Evolutionary conservation across 192 early-diverging fungal genomes (phyloP).

Genomic region (Coemansia aciculifera): DNA sequence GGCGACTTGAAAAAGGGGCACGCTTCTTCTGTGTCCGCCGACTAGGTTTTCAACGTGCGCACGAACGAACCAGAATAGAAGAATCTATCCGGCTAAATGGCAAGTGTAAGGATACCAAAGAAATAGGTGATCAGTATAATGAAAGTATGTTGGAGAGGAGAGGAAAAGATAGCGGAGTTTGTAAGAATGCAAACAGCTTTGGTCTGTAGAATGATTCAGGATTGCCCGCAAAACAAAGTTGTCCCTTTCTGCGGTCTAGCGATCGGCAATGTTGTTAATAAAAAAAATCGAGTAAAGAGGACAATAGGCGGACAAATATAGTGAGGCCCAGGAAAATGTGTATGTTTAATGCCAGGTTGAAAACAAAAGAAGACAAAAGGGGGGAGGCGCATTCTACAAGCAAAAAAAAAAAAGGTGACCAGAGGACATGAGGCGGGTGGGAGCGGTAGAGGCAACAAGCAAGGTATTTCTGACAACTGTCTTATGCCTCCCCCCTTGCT

Average conservation of each 20-base stretch:
- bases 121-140: not conserved
- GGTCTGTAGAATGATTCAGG: not conserved
- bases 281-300: not conserved
- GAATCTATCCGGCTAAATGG: not conserved
- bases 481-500: not conserved
- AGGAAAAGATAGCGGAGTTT: slow-evolving; percentile 5
- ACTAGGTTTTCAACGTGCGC: not conserved
- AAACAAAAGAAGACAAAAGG: not conserved
- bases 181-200: slow-evolving; percentile 4
- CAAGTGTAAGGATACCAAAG: not conserved
- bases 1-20: not conserved
- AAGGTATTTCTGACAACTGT: not conserved
- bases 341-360: not conserved
- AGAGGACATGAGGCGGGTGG: not conserved
- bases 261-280: slow-evolving; percentile 5
- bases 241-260: not conserved
- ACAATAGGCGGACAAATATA: slow-evolving; percentile 4
- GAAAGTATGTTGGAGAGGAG: not conserved
- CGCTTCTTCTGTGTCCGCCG: not conserved
- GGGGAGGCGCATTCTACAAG: not conserved
- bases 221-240: not conserved
- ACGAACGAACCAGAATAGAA: not conserved
- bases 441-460: not conserved
- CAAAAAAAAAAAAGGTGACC: not conserved
- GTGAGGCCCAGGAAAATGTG: not conserved